Evolutionary conservation across 1,139 yeast genomes (phyloP).

Genomic region (Sugiyamaella neomexicana): DNA sequence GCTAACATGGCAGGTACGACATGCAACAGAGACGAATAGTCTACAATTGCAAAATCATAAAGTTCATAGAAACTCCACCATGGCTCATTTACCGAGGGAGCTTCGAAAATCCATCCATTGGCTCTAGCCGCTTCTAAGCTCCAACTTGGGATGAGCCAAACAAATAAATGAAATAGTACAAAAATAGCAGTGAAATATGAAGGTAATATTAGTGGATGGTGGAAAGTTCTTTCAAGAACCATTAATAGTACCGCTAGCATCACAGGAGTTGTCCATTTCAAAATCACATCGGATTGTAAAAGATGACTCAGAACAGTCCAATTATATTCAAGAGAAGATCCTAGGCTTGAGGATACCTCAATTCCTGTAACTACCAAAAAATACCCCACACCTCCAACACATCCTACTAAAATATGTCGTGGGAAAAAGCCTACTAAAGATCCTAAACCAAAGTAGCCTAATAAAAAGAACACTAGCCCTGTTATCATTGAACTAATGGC

Average conservation of each 20-base stretch:
- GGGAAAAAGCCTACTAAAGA: slow-evolving; percentile 93
- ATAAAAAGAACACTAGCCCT: slow-evolving; percentile 70
- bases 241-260: slow-evolving; percentile 57
- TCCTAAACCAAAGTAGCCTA: slow-evolving; percentile 82
- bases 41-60: slow-evolving; percentile 67
- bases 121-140: slow-evolving; percentile 60
- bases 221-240: slow-evolving; percentile 56
- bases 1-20: slow-evolving; percentile 95
- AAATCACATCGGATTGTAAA: slow-evolving; percentile 46
- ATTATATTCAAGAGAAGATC: slow-evolving; percentile 69
- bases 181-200: slow-evolving; percentile 74
- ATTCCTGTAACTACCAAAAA: slow-evolving; percentile 86
- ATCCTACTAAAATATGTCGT: slow-evolving; percentile 90
- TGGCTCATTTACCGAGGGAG: slow-evolving; percentile 67
- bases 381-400: slow-evolving; percentile 98
- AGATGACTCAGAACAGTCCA: slow-evolving; percentile 54
- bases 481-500: slow-evolving; percentile 83
- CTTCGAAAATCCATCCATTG: slow-evolving; percentile 77
- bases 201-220: slow-evolving; percentile 80
- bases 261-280: slow-evolving; percentile 76
- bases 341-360: slow-evolving; percentile 80
- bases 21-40: slow-evolving; percentile 66
- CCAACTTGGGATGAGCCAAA: slow-evolving; percentile 65
- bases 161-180: slow-evolving; percentile 63
- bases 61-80: slow-evolving; percentile 85